Conservation (phyloP, 345 rosid species). For the Gossypium mustelinum region DNA sequence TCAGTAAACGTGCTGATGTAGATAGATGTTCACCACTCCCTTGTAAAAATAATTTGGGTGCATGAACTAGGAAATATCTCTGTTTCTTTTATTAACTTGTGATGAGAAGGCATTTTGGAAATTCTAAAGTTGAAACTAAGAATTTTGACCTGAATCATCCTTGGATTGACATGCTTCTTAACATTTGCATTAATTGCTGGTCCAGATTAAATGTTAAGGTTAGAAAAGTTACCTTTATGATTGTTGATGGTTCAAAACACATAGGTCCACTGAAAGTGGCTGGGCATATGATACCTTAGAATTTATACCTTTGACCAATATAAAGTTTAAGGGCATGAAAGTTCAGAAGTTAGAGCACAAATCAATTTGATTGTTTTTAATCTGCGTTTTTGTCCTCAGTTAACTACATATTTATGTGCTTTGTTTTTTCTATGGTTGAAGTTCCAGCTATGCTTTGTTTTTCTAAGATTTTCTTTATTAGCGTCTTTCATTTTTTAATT, state of each 20-base stretch:
- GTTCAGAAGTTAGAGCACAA: not conserved
- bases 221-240: not conserved
- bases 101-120: not conserved
- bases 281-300: not conserved
- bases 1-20: not conserved
- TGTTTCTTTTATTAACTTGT: not conserved
- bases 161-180: not conserved
- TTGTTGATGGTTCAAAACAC: not conserved
- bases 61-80: not conserved
- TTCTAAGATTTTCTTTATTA: not conserved
- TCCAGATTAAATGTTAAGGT: not conserved
- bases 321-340: not conserved
- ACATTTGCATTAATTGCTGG: not conserved
- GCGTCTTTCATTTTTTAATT: not conserved
- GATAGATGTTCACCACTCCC: not conserved
- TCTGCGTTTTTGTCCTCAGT: not conserved
- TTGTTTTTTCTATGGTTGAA: not conserved
- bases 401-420: not conserved
- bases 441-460: not conserved
- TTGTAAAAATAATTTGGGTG: not conserved
- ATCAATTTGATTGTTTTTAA: not conserved
- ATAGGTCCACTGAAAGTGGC: not conserved
- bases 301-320: not conserved
- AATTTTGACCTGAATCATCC: not conserved
- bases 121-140: not conserved